Conservation (phyloP, 108 stramenopile genomes). For the Nitzschia sp. region DNA sequence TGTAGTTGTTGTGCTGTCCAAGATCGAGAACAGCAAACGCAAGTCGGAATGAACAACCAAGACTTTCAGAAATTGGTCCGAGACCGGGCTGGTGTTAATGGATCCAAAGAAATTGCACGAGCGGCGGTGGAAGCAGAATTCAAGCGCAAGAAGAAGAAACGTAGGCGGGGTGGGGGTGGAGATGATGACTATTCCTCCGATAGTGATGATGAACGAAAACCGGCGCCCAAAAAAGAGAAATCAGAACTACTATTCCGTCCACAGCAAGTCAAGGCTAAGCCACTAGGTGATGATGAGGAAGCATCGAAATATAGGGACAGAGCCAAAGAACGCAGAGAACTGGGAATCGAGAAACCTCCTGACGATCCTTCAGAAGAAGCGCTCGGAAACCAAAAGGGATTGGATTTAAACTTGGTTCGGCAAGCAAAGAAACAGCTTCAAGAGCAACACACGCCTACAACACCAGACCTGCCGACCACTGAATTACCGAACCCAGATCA, state of each 20-base stretch:
- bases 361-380: constrained; percentile 5
- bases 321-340: constrained; percentile 81
- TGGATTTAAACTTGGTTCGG: constrained; percentile 82
- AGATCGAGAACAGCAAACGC: no score
- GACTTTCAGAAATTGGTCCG: constrained; percentile 68
- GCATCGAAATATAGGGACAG: constrained; percentile 69
- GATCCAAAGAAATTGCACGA: constrained; percentile 72
- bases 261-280: constrained; percentile 27
- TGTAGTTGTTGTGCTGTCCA: neutral
- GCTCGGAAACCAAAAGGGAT: constrained; percentile 54
- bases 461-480: neutral
- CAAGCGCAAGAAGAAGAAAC: constrained; percentile 35
- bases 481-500: constrained; percentile 26
- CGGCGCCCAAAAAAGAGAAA: constrained; percentile 29
- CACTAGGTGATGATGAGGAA: constrained; percentile 9
- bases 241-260: constrained; percentile 15
- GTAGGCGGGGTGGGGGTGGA: constrained; percentile 22
- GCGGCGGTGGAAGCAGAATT: constrained; percentile 80
- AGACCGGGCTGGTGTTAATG: constrained; percentile 29
- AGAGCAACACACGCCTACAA: constrained; percentile 1
- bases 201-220: constrained; percentile 31
- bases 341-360: constrained; percentile 31
- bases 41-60: constrained; percentile 67
- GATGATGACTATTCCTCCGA: constrained; percentile 31
- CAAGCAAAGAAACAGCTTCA: constrained; percentile 64